phyloP scores from a whole-genome alignment of 1,284 basidiomycete genomes.

The Mycosarcoma maydis region DNA sequence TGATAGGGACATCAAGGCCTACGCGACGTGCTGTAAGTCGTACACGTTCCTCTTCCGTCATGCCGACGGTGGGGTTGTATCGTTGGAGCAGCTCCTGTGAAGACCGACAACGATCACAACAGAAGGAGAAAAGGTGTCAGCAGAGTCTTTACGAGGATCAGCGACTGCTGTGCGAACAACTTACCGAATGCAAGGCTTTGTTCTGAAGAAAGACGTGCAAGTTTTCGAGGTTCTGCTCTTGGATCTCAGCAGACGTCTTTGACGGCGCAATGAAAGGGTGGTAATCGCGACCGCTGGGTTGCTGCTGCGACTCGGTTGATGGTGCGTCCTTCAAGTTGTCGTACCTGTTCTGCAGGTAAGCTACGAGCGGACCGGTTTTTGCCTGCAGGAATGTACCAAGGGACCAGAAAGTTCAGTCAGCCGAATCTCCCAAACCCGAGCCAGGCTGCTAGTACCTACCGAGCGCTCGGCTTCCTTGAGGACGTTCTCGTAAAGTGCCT shows the following conservation, averaged over 20 bases:
- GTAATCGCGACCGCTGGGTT: conserved; percentile 14
- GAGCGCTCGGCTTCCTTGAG: conserved; percentile 28
- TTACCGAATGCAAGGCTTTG: conserved; percentile 74
- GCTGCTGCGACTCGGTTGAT: neutral
- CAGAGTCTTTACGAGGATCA: too few species aligned
- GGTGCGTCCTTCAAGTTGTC: conserved; percentile 6
- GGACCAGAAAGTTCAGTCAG: neutral
- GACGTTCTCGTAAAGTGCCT: conserved; percentile 31
- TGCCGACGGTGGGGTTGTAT: conserved; percentile 84
- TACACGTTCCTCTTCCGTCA: conserved; percentile 81
- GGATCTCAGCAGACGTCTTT: conserved; percentile 27
- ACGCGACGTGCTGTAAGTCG: conserved; percentile 85
- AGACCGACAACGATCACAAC: too few species aligned
- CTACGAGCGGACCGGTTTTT: conserved; percentile 30
- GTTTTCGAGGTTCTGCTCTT: conserved; percentile 70
- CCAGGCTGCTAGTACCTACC: conserved; percentile 9
- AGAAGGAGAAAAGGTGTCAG: too few species aligned
- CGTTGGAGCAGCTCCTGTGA: conserved; percentile 65
- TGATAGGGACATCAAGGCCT: conserved; percentile 72
- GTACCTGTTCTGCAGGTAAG: conserved; percentile 33
- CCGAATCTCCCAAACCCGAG: neutral
- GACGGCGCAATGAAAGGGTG: conserved; percentile 22
- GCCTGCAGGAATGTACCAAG: conserved; percentile 4
- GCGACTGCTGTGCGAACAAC: too few species aligned
- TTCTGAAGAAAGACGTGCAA: conserved; percentile 77